Percentiles rank a stretch among this genome's conserved stretches.
Conservation (phyloP, 176 grass and related monocot species). For the Poa pratensis region DNA sequence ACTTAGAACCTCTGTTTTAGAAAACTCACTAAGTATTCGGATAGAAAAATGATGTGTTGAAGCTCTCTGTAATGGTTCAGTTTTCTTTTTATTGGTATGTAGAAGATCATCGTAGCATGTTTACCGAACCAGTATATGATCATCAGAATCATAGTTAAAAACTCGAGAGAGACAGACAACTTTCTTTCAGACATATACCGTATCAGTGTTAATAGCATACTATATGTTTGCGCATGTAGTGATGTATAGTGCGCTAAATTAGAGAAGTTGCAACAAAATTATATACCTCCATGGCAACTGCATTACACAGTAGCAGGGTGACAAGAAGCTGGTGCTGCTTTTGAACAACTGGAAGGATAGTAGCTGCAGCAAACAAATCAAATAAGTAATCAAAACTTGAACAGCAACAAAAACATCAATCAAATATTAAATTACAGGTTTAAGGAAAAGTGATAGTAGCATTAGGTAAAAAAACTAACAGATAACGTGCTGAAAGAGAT, state of each 20-base stretch:
- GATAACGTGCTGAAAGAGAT: constrained; percentile 16
- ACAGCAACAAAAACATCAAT: constrained; percentile 13
- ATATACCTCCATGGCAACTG: constrained; percentile 90
- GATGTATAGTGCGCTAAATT: background rate
- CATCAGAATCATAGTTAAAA: constrained; percentile 21
- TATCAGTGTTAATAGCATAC: background rate
- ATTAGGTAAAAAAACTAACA: background rate
- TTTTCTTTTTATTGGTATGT: background rate
- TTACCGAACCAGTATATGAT: constrained; percentile 7
- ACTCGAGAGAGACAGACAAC: background rate
- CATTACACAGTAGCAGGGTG: constrained; percentile 94
- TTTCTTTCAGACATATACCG: constrained; percentile 4
- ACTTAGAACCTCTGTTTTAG: background rate
- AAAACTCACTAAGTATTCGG: background rate
- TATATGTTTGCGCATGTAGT: background rate
- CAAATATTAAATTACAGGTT: constrained; percentile 10
- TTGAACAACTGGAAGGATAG: constrained; percentile 98
- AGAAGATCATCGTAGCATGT: background rate
- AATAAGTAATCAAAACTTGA: background rate
- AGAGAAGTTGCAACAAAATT: constrained; percentile 9
- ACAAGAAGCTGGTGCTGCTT: constrained; percentile 99
- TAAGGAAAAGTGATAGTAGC: background rate
- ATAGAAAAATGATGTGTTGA: background rate
- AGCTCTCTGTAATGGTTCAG: background rate
- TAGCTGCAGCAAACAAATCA: constrained; percentile 61